phyloP scores from a whole-genome alignment of 2,329 filamentous ascomycete species.

The Orbilia javanica region DNA sequence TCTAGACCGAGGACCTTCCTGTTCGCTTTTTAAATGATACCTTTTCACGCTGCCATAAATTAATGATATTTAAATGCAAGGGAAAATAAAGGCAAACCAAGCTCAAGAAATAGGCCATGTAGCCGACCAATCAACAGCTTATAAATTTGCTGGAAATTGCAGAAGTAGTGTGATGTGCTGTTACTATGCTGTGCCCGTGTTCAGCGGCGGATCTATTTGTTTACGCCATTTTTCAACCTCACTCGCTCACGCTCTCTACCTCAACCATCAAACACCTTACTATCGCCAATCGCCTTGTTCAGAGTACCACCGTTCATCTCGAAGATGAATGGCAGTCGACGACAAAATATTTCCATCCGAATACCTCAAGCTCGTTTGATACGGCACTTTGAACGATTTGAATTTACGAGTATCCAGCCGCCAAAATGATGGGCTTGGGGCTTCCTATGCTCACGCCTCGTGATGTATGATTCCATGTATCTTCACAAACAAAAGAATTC shows the following conservation, averaged over 20 bases:
- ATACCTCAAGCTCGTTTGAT: background rate
- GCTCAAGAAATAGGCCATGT: background rate
- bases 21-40: constrained; percentile 12
- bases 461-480: constrained; percentile 70
- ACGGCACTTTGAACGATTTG: background rate
- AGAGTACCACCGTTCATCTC: background rate
- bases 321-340: constrained; percentile 5
- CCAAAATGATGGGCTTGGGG: constrained; percentile 50
- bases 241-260: background rate
- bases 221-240: constrained; percentile 3
- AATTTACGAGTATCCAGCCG: background rate
- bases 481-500: background rate
- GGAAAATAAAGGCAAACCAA: background rate
- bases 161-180: background rate
- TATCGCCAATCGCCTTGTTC: background rate
- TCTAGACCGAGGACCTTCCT: constrained; percentile 10
- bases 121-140: no score
- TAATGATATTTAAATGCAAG: background rate
- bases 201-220: constrained; percentile 1
- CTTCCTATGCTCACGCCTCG: constrained; percentile 71
- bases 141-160: background rate
- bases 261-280: background rate
- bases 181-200: background rate
- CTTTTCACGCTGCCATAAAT: constrained; percentile 9
- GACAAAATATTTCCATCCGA: background rate